A percentile compares a stretch with the other conserved stretches of the same genome.
phyloP scores from a whole-genome alignment of 768 basidiomycete genomes.

The Amanita muscaria region DNA sequence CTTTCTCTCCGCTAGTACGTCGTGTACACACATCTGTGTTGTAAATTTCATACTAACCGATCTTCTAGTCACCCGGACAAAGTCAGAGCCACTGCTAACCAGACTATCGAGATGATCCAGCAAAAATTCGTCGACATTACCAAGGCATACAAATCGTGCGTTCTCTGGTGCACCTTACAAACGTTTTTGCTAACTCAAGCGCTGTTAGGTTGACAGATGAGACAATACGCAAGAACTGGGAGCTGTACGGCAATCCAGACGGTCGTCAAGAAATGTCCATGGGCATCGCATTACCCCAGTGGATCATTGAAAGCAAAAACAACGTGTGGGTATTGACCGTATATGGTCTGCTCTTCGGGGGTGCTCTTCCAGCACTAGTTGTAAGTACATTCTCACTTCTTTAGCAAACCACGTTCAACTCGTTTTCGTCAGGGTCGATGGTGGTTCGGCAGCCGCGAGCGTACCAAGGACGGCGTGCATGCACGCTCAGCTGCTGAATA shows the following conservation, averaged over 20 bases:
- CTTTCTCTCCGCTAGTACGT: conserved; percentile 79
- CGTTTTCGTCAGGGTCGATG: conserved; percentile 56
- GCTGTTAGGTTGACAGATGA: conserved; percentile 78
- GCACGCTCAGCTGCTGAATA: conserved; percentile 74
- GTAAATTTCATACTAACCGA: neutral
- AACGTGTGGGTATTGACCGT: conserved; percentile 83
- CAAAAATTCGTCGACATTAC: conserved; percentile 86
- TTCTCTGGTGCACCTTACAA: conserved; percentile 6
- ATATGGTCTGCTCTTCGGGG: conserved; percentile 86
- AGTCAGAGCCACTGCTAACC: conserved; percentile 71
- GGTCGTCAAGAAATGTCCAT: conserved; percentile 91
- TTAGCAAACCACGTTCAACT: neutral
- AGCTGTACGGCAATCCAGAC: conserved; percentile 89
- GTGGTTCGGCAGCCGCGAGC: conserved; percentile 92
- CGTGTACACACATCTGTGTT: neutral
- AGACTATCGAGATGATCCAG: conserved; percentile 82
- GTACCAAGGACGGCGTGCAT: conserved; percentile 88
- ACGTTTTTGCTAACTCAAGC: neutral
- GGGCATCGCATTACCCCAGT: conserved; percentile 90
- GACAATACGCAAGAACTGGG: conserved; percentile 82
- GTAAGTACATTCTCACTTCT: conserved; percentile 30
- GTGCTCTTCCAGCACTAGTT: conserved; percentile 77
- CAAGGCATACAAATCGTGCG: conserved; percentile 94
- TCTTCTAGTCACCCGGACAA: conserved; percentile 88
- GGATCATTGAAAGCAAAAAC: conserved; percentile 90